Conservation (phyloP, 352 stramenopile species). For the Phytophthora idaei region DNA sequence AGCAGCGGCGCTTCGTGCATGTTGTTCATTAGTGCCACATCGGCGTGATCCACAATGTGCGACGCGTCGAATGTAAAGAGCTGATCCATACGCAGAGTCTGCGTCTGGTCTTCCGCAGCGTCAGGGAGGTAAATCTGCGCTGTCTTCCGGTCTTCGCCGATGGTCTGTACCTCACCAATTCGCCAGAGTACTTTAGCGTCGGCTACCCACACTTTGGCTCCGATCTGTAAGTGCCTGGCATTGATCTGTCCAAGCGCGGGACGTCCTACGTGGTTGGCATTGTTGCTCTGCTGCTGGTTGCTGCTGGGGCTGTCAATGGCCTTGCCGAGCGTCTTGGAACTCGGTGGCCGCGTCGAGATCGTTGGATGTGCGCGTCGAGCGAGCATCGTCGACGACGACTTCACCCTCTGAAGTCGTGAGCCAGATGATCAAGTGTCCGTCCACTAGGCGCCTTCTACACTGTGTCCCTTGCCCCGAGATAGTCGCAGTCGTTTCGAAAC, state of each 20-base stretch:
- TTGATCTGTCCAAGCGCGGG: slow-evolving; percentile 52
- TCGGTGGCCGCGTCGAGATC: slow-evolving; percentile 29
- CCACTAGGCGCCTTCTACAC: neutral
- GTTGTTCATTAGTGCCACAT: slow-evolving; percentile 91
- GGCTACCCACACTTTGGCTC: slow-evolving; percentile 78
- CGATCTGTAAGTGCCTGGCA: slow-evolving; percentile 49
- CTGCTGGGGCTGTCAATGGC: slow-evolving; percentile 26
- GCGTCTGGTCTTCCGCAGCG: slow-evolving; percentile 61
- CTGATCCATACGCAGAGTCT: slow-evolving; percentile 55
- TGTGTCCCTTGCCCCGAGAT: slow-evolving; percentile 5
- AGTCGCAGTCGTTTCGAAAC: slow-evolving; percentile 30
- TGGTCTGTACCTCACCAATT: slow-evolving; percentile 72
- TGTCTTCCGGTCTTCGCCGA: slow-evolving; percentile 51
- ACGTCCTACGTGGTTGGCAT: slow-evolving; percentile 15
- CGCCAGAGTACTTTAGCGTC: slow-evolving; percentile 80
- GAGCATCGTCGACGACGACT: slow-evolving; percentile 23
- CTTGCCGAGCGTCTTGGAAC: slow-evolving; percentile 29
- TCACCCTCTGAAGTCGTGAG: slow-evolving; percentile 7
- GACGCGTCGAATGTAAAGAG: slow-evolving; percentile 84
- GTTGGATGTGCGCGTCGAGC: slow-evolving; percentile 15
- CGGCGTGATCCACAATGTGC: slow-evolving; percentile 84
- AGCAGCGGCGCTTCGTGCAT: slow-evolving; percentile 89
- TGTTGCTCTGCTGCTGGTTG: slow-evolving; percentile 30
- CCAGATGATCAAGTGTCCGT: slow-evolving; percentile 2
- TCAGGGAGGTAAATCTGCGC: slow-evolving; percentile 68